Evolutionary conservation across 495 filamentous ascomycete genomes (phyloP), one percentile per base, ranked within the genome.

Genomic region (Talaromyces stipitatus): DNA sequence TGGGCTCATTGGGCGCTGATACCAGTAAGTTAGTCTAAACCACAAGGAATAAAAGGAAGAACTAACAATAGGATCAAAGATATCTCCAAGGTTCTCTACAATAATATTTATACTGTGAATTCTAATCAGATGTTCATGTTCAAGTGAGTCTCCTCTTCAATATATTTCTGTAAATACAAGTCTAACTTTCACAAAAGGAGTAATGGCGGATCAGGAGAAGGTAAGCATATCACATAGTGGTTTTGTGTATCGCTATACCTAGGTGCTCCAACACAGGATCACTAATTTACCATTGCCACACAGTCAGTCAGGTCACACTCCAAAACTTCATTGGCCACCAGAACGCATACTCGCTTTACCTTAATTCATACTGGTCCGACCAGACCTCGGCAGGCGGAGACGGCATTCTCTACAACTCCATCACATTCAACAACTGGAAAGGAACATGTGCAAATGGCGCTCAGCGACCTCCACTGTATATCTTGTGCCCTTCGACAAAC

Each of bases 21-120:
- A 62, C 63, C 2, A 61, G 60, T 47, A 64, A 72, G 36, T 72
- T 71, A 0, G 77, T 78, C n/a, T 62, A n/a, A n/a, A n/a, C n/a
- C n/a, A 59, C 14, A 3, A 62, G 66, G 33, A 68, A 58, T 62
- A 54, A 46, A 71, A 53, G 51, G 63, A 7, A 71, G 76, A 20
- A 69, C 75, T 53, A 72, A 71, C 64, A 68, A 70, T 14, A 65
- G 69, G 22, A 62, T 76, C 65, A 65, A 22, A 82, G 51, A 54
- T 38, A 41, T 54, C 33, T 38, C 78, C 62, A 78, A 81, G 58
- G 80, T 82, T 67, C 68, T 78, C 54, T 81, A 82, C 72, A 80
- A 82, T 65, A 83, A 82, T 59, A 72, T 69, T 46, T 78, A 69
- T 50, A 77, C 78, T n/a, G 79, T 81, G 66, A 54, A 54, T 18